Conservation (phyloP, 1,284 basidiomycete genomes). For the Rhodotorula sp. region DNA sequence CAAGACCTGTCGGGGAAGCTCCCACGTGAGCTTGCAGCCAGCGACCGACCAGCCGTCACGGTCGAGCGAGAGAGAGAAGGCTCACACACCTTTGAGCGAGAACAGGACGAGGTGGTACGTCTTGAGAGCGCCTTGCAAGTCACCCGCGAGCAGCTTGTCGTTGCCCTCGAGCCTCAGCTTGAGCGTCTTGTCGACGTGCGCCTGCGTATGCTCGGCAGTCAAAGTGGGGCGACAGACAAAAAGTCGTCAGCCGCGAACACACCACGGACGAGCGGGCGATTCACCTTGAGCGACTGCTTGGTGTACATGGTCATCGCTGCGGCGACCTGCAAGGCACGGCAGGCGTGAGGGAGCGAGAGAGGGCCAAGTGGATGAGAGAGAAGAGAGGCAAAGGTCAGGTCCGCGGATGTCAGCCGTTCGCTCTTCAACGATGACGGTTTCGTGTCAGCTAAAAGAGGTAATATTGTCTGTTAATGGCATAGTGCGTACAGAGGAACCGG, state of each 20-base stretch:
- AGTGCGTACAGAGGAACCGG: background rate
- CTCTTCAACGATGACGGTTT: no score
- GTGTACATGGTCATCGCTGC: no score
- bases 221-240: background rate
- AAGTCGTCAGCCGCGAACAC: background rate
- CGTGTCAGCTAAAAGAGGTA: no score
- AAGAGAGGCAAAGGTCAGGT: background rate
- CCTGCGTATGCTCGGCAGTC: background rate
- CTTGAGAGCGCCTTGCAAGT: slow-evolving; percentile 17
- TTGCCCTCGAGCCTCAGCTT: slow-evolving; percentile 25
- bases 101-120: slow-evolving; percentile 30
- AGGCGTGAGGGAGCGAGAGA: background rate
- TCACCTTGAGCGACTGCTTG: background rate
- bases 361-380: background rate
- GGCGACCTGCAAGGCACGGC: background rate
- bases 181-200: slow-evolving; percentile 16
- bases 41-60: no score
- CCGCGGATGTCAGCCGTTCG: no score
- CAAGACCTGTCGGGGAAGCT: background rate
- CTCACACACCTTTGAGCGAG: slow-evolving; percentile 17
- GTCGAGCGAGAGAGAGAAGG: background rate
- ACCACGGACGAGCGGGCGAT: background rate
- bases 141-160: slow-evolving; percentile 26
- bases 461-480: no score
- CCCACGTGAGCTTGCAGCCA: no score